phyloP scores from a whole-genome alignment of 768 basidiomycete species.

The Serendipita sp. region DNA sequence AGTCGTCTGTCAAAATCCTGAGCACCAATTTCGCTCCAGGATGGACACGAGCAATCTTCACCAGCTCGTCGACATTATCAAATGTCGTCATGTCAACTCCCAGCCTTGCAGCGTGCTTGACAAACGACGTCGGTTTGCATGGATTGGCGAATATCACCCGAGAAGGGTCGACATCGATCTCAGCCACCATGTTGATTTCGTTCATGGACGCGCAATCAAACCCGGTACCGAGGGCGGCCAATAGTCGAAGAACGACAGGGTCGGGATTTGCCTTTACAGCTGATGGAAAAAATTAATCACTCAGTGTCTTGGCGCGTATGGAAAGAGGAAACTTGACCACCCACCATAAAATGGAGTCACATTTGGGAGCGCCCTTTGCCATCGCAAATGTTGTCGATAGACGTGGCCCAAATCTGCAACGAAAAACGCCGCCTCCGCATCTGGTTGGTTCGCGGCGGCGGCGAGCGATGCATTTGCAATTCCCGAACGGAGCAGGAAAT shows the following conservation, averaged over 20 bases:
- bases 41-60: constrained; percentile 75
- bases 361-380: constrained; percentile 59
- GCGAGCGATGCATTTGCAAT: constrained; percentile 5
- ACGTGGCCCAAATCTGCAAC: constrained; percentile 86
- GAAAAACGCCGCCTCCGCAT: constrained; percentile 91
- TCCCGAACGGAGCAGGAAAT: constrained; percentile 1
- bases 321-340: constrained; percentile 18
- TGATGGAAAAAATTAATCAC: constrained; percentile 20
- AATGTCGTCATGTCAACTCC: constrained; percentile 94
- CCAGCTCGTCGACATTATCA: constrained; percentile 90
- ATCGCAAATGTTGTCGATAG: constrained; percentile 69
- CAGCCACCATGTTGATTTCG: constrained; percentile 72
- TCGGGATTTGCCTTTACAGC: constrained; percentile 99
- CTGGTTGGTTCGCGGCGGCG: constrained; percentile 24
- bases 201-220: constrained; percentile 96
- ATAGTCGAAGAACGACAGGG: constrained; percentile 78
- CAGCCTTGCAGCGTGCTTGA: constrained; percentile 62
- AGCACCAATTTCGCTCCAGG: constrained; percentile 75
- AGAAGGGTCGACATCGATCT: constrained; percentile 54
- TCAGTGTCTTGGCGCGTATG: constrained; percentile 17
- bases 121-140: constrained; percentile 90
- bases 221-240: constrained; percentile 77
- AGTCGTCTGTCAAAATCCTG: constrained; percentile 96
- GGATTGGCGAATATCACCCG: constrained; percentile 97
- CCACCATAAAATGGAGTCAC: constrained; percentile 90